Conservation (phyloP, 495 filamentous ascomycete genomes). For the Staphylotrichum tortipilum region DNA sequence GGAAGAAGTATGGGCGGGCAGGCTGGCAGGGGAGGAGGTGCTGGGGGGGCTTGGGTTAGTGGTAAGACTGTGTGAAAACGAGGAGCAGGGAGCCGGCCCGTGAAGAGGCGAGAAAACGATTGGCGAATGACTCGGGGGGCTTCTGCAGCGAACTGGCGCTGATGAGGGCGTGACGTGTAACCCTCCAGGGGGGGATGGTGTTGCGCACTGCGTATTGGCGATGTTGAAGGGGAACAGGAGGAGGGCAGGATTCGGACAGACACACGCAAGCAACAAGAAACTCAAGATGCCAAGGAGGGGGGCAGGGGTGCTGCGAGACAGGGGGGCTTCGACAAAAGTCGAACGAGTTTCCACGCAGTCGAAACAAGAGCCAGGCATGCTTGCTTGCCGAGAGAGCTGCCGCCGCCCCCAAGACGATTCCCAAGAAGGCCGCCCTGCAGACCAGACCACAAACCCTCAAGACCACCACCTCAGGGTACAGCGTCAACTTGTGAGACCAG, state of each 20-base stretch:
- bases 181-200: conserved; percentile 15
- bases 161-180: conserved; percentile 2
- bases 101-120: conserved; percentile 4
- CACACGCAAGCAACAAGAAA: conserved; percentile 3
- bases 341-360: conserved; percentile 9
- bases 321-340: background rate
- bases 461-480: too few species aligned
- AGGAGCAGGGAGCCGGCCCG: background rate
- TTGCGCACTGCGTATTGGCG: background rate
- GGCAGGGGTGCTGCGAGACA: background rate
- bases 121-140: conserved; percentile 15
- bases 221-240: background rate
- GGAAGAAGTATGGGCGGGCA: too few species aligned
- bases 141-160: conserved; percentile 2
- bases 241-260: background rate
- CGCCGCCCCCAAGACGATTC: too few species aligned
- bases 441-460: too few species aligned
- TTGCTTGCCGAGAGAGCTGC: too few species aligned
- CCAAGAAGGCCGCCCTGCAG: too few species aligned
- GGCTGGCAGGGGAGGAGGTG: too few species aligned
- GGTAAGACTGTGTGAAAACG: conserved; percentile 2
- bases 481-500: too few species aligned
- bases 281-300: conserved; percentile 8
- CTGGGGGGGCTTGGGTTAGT: background rate
- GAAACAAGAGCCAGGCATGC: too few species aligned